Evolutionary conservation across 495 filamentous ascomycete genomes (phyloP), one percentile per base, ranked within the genome.

Genomic region (Aspergillus homomorphus): DNA sequence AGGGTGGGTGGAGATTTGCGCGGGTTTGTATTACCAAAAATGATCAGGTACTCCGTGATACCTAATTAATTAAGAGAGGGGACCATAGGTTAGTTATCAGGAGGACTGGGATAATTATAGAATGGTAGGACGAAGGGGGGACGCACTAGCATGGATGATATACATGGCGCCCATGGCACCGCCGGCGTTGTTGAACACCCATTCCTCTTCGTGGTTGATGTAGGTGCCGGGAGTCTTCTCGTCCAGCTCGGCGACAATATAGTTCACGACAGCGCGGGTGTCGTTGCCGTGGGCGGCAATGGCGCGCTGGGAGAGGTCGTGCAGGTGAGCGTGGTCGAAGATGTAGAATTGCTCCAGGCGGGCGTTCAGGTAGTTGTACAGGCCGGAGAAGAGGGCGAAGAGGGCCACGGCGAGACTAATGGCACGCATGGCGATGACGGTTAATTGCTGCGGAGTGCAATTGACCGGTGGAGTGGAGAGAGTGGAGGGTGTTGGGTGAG

Each of bases 101-200:
- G 15, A 9, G 8, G 19, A 9, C 48, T 12, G 33, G 44, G 44
- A 42, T 16, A 51, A 41, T 43, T 46, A 12, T 21, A 33, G 50
- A 28, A 18, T 20, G 24, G 62, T 65, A 52, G 68, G 30, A 21
- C 22, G 15, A 18, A 53, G 42, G 26, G 46, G 43, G 12, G 33
- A 44, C 80, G 61, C 66, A 87, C 86, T 89, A 60, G 90, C 88
- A 68, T 94, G 90, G 67, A 94, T 87, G 60, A 94, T 87, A 65
- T 90, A 90, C 90, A 94, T 93, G 62, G 84, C 86, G 54, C 90
- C 90, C 90, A 94, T 93, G 54, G 90, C 90, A 58, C 88, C 88
- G 62, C 88, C 87, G 59, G 89, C 89, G 59, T 90, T 90, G 79
- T 81, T 82, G 63, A 78, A 79, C 9, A 78, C 75, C 76, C 76